Evolutionary conservation across 768 basidiomycete genomes (phyloP), one percentile per base, ranked within the genome.

Genomic region (Pisolithus microcarpus): DNA sequence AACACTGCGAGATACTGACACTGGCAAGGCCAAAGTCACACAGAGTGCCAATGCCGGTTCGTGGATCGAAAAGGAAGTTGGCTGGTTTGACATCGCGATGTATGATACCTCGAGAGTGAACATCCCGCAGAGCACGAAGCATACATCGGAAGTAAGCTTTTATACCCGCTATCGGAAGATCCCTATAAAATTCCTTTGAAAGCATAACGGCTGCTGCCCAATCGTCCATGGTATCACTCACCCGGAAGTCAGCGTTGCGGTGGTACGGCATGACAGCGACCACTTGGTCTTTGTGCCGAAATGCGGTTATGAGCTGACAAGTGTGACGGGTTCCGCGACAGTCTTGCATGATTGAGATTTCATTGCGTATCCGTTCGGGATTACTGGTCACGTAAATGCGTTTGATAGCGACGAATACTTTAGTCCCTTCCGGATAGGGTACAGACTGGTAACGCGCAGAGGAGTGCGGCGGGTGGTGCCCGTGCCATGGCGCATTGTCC

Each of bases 31-130:
- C 96, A 63, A 97, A 96, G 67, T 98, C 96, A 57, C 91, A 91
- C 7, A 99, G 71, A 0, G 87, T 87, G 21, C 96, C 96, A 11
- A 82, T 73, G 9, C 87, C 86, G 7, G 84, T 86, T 36, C 76
- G 79, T 36, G 90, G 85, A 65, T 98, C 91, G 65, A 86, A 97
- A 34, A 98, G 76, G 65, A 98, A 98, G 66, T 98, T 98, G 53
- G 94, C 95, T 19, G 95, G 94, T 64, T 98, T 98, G 59, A 98
- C 90, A 67, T 98, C 95, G 42, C 95, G 89, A 66, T 98, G 95
- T 47, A 98, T 89, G 60, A 98, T 85, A 5, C 80, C 80, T 48
- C 92, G 76, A 10, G 81, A 72, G 64, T 98, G 94, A 23, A 92
- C 85, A 61, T 95, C 92, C 44, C 87, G 81, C 49, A 98, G 68